Evolutionary conservation across 306 rosid genomes (phyloP), one percentile per base, ranked within the genome.

Genomic region (Ormosia emarginata): DNA sequence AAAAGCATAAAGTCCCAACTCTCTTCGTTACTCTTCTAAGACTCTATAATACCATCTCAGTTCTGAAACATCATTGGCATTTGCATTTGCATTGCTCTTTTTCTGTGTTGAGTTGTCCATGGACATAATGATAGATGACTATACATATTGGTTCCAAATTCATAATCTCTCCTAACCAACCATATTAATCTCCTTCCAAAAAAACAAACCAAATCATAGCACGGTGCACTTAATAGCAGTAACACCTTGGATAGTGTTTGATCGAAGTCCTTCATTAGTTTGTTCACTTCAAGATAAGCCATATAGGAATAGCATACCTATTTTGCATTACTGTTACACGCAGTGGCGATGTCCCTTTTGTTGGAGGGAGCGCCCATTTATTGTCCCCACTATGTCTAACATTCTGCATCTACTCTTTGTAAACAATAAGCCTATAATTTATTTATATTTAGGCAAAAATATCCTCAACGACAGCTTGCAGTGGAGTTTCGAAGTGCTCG

Each of bases 351-450:
- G 30, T 71, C 62, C 10, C 43, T 77, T 71, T 55, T 41, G 39
- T 78, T 34, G 80, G 68, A 55, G 71, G 50, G 15, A 65, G 49
- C 1, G 52, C 71, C 69, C 14, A 71, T 52, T 57, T 50, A 50
- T 30, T 70, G 86, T 83, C 78, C n/a, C 80, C 77, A 73, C 63
- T 14, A 33, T 61, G 34, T 68, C 73, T 24, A 30, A 41, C 33
- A 37, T 10, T 11, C 67, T 52, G 15, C 77, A 66, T 57, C 67
- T 67, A 24, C 46, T 50, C 24, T 44, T 24, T 10, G 47, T 24
- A 57, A 37, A 58, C 63, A 36, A 75, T 10, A 17, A 67, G 8
- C 56, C 15, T 17, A 36, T 67, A 57, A 67, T 68, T 76, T 75
- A 75, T n/a, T n/a, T n/a, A n/a, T n/a, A n/a, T n/a, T n/a, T n/a